Evolutionary conservation across 78 protist genomes (phyloP), one percentile per base, ranked within the genome.

Genomic region (Isochrysis galbana): DNA sequence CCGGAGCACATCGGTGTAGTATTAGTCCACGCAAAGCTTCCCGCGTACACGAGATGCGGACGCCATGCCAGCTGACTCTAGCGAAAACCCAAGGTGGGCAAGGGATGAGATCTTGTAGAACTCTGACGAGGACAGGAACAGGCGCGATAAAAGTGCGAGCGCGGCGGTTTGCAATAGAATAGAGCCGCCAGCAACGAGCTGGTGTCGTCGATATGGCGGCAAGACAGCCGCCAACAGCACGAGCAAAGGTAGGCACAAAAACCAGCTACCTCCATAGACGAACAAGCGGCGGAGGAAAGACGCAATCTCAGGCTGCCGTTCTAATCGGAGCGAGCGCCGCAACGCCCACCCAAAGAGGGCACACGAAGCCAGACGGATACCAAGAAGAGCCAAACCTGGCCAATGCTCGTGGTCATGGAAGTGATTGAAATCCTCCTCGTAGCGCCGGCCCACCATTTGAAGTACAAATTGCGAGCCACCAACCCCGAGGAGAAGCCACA

Each of bases 371-470:
- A 82, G 88, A 23, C 88, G 88, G 17, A 82, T 82, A 55, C 23
- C 61, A 55, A 82, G 88, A 19, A 82, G 88, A 21, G n/a, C 61
- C 41, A 82, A 55, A 39, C 88, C 88, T 36, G 88, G 88, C 51
- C 61, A 42, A 55, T 82, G 88, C 88, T 42, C 48, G 34, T 25
- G n/a, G 88, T 82, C 88, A 34, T 82, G 88, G 88, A 82, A 82
- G 61, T 82, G 23, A 55, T 82, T 82, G 88, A 82, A 82, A 55
- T 82, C 88, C 88, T 82, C 61, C 41, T 70, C 80, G 80, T 70
- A 70, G 23, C 41, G 29, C 21, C 80, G 80, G 80, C 80, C 80
- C 42, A n/a, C 22, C 0, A 41, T 41, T 21, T n/a, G 80, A 36
- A 70, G 80, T 21, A 26, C 29, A 17, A 70, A 41, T 41, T 70